These are phyloP conservation scores for Aspergillus eucalypticola DNA, from an alignment of 2,329 filamentous ascomycete species.

Conservation along the genomic window DNA sequence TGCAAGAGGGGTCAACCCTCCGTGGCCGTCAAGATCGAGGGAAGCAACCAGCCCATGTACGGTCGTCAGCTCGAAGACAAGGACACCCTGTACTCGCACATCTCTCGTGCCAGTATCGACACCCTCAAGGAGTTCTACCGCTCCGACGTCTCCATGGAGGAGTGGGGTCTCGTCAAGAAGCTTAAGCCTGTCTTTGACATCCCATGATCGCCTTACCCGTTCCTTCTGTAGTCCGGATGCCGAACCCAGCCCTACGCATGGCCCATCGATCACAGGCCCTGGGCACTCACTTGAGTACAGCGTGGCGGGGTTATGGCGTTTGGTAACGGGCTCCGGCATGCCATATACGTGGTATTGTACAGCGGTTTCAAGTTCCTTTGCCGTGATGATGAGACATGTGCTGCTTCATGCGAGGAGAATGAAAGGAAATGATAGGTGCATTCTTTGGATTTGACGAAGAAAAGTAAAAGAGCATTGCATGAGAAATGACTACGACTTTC, in stretches of 20 bases:
- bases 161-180: slow-evolving; percentile 94
- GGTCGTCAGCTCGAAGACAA: slow-evolving; percentile 92
- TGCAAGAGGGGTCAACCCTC: slow-evolving; percentile 98
- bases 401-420: background rate
- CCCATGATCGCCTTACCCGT: slow-evolving; percentile 49
- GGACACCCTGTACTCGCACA: slow-evolving; percentile 82
- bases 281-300: background rate
- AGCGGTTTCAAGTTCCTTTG: background rate
- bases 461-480: slow-evolving; percentile 16
- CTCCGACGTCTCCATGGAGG: slow-evolving; percentile 81
- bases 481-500: slow-evolving; percentile 29
- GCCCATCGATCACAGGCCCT: background rate
- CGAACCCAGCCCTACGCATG: background rate
- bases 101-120: slow-evolving; percentile 87
- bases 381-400: background rate
- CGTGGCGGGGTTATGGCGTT: background rate
- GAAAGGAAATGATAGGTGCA: background rate
- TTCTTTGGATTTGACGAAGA: background rate
- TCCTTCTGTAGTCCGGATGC: background rate
- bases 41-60: slow-evolving; percentile 86
- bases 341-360: background rate
- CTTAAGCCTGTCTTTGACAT: slow-evolving; percentile 94
- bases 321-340: background rate
- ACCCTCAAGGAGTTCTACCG: slow-evolving; percentile 95
- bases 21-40: slow-evolving; percentile 97